These are phyloP conservation scores for Diplosphaera chodatii DNA, from an alignment of 139 green algal species.

Conservation along the genomic window DNA sequence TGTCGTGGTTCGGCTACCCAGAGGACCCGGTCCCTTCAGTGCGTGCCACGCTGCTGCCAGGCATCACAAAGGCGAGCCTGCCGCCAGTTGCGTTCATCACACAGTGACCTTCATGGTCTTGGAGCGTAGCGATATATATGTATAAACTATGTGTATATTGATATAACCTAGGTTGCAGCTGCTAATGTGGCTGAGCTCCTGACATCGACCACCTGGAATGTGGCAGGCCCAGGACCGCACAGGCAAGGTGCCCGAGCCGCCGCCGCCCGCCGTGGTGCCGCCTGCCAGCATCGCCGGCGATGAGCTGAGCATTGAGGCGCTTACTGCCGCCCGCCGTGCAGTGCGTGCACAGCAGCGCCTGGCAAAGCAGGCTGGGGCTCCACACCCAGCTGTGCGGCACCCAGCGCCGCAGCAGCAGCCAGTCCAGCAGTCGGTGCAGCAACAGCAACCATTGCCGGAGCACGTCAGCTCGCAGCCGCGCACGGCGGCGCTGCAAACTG, in stretches of 20 bases:
- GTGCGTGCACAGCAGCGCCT: not conserved
- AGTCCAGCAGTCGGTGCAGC: too few species aligned
- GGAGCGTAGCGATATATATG: too few species aligned
- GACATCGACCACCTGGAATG: too few species aligned
- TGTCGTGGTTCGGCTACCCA: constrained; percentile 82
- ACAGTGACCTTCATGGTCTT: too few species aligned
- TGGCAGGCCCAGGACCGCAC: not conserved
- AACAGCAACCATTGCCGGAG: too few species aligned
- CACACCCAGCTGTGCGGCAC: not conserved
- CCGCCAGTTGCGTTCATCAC: too few species aligned
- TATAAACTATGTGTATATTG: too few species aligned
- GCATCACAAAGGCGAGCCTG: constrained; percentile 21
- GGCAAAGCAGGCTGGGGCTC: not conserved
- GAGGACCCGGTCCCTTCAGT: constrained; percentile 60
- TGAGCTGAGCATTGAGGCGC: not conserved
- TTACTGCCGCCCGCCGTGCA: not conserved
- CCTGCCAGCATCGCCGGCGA: not conserved
- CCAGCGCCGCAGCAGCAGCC: not conserved
- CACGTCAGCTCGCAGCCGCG: too few species aligned
- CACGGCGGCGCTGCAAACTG: too few species aligned
- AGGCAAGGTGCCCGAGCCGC: not conserved
- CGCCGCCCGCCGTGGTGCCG: not conserved
- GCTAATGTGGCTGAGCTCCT: too few species aligned
- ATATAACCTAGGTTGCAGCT: too few species aligned
- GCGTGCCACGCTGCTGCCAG: constrained; percentile 55